Evolutionary conservation across 1,284 basidiomycete species (phyloP).

Genomic region (Clitocybe nebularis): DNA sequence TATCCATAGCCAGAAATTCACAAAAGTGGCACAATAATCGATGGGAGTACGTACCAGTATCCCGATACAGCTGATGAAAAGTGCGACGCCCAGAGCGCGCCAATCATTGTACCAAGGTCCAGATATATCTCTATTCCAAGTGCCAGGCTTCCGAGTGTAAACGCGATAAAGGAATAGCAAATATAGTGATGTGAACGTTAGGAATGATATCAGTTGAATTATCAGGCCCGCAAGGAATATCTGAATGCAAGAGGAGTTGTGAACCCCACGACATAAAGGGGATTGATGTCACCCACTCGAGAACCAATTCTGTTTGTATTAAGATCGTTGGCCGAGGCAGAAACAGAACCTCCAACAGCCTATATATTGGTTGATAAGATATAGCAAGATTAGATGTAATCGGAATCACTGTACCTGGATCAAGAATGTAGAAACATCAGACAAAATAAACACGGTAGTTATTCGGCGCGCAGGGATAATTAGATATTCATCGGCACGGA

Average conservation of each 20-base stretch:
- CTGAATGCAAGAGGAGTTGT: slow-evolving; percentile 24
- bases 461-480: slow-evolving; percentile 20
- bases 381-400: neutral
- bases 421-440: slow-evolving; percentile 17
- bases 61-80: slow-evolving; percentile 58
- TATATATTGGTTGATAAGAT: neutral
- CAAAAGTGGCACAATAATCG: no score
- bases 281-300: neutral
- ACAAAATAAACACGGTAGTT: slow-evolving; percentile 13
- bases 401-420: slow-evolving; percentile 4
- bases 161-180: slow-evolving; percentile 54
- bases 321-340: neutral
- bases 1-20: no score
- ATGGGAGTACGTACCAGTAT: slow-evolving; percentile 51
- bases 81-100: slow-evolving; percentile 48
- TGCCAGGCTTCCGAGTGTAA: slow-evolving; percentile 33
- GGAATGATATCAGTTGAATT: slow-evolving; percentile 60
- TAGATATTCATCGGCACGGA: slow-evolving; percentile 17
- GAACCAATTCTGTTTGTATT: neutral
- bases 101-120: slow-evolving; percentile 51
- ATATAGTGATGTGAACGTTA: slow-evolving; percentile 55
- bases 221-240: slow-evolving; percentile 62
- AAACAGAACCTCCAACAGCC: neutral
- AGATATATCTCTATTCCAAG: slow-evolving; percentile 38
- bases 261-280: neutral